Base-by-base conservation (phyloP, 345 rosid species). In the Lumnitzera racemosa region DNA sequence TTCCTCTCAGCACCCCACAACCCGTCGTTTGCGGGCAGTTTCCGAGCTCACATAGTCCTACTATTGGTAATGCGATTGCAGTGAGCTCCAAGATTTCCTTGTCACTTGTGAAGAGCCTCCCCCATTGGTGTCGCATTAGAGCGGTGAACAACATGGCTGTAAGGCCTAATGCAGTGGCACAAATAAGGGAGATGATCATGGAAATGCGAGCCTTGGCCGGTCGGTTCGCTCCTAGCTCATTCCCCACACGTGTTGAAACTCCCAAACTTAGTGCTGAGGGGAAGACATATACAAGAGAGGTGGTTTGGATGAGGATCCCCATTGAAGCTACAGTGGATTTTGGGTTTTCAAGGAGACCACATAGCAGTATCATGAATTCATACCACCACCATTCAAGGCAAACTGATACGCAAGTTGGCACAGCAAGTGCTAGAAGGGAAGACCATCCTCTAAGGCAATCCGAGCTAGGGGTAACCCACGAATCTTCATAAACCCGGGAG, bases 341-440 rank as follows among this genome's bases (percentile, higher is more conserved):
- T 23, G 99, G 99, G 71, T 88, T 86, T 4, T 56, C 71, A 47
- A 94, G 80, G 47, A 94, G 84, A 17, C 97, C 97, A 50, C 92
- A 90, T 47, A 94, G 58, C 74, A 94, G 62, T 78, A 94, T 94
- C 97, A 90, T 94, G 64, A 94, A 73, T 70, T 94, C 99, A 23
- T 94, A 94, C 99, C 99, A 94, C 99, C 99, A 94, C 97, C 99
- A 94, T 59, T 94, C 99, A 24, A 94, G 85, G 67, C 99, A 94
- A 29, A 94, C 99, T 0, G 99, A 94, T 46, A 76, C 75, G 60
- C 99, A 94, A 53, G 86, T 94, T 7, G 99, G 99, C 53, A 94
- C 74, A 0, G 99, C 90, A 1, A 94, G 85, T 4, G 86, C 76
- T 17, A 94, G 84, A 63, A 94, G 72, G 49, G 96, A 75, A 0